These are phyloP conservation scores for Fusarium poae DNA, from an alignment of 2,329 filamentous ascomycete genomes.

Conservation along the genomic window DNA sequence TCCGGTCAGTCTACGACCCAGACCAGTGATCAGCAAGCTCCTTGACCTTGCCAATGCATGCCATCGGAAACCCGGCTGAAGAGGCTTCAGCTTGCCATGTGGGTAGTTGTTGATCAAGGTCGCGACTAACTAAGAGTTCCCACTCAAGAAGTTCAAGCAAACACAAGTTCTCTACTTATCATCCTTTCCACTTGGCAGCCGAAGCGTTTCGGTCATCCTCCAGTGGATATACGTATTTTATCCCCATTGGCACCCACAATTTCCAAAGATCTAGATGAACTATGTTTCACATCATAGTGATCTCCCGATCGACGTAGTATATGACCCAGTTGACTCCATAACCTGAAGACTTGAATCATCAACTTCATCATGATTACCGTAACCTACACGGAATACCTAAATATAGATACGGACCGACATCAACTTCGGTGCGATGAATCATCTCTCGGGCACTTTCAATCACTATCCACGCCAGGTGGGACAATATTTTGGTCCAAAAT, in stretches of 20 bases:
- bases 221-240: background rate
- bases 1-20: background rate
- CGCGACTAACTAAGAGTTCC: conserved; percentile 3
- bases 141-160: background rate
- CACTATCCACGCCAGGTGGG: background rate
- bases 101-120: background rate
- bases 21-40: conserved; percentile 1
- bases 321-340: background rate
- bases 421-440: background rate
- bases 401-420: background rate
- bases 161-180: background rate
- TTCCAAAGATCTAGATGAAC: background rate
- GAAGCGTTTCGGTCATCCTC: conserved; percentile 17
- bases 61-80: background rate
- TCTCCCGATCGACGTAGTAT: background rate
- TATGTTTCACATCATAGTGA: background rate
- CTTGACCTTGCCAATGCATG: background rate
- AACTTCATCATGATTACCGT: background rate
- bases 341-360: conserved; percentile 1
- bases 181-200: conserved; percentile 6
- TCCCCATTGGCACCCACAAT: background rate
- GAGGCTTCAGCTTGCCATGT: background rate
- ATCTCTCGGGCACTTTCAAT: background rate
- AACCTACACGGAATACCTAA: background rate
- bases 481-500: background rate